Conservation (phyloP, 179 eudicot genomes). For the Beta lomatogona region DNA sequence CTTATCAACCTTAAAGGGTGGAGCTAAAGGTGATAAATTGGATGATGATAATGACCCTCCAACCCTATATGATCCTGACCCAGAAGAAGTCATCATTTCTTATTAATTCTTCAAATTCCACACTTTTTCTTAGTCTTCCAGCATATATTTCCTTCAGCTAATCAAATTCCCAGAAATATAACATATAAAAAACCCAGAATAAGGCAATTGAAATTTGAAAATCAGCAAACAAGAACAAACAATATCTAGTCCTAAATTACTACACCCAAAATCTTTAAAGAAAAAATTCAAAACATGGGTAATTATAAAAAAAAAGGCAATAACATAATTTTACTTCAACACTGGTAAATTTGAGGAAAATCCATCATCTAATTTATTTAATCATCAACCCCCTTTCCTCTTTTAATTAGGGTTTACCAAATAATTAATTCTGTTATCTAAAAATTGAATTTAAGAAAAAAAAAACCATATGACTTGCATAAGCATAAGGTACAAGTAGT, state of each 20-base stretch:
- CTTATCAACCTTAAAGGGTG: slow-evolving; percentile 78
- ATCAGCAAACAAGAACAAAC: not conserved
- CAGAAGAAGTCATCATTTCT: slow-evolving; percentile 55
- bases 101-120: slow-evolving; percentile 19
- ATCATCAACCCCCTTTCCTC: not conserved
- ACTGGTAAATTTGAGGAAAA: not conserved
- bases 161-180: slow-evolving; percentile 17
- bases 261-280: not conserved
- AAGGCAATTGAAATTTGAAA: not conserved
- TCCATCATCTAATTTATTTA: slow-evolving; percentile 5
- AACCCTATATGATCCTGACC: slow-evolving; percentile 45
- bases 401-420: not conserved
- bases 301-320: not conserved
- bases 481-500: too few relatives aligned
- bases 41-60: slow-evolving; percentile 57
- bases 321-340: not conserved
- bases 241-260: too few relatives aligned
- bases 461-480: not conserved
- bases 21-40: slow-evolving; percentile 83
- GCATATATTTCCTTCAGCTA: slow-evolving; percentile 28
- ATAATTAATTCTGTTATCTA: not conserved
- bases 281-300: not conserved
- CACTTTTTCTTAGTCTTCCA: slow-evolving; percentile 10
- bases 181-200: not conserved
- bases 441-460: too few relatives aligned